Evolutionary conservation across 2,329 filamentous ascomycete genomes (phyloP).

Genomic region (Ascocoryne sarcoides): DNA sequence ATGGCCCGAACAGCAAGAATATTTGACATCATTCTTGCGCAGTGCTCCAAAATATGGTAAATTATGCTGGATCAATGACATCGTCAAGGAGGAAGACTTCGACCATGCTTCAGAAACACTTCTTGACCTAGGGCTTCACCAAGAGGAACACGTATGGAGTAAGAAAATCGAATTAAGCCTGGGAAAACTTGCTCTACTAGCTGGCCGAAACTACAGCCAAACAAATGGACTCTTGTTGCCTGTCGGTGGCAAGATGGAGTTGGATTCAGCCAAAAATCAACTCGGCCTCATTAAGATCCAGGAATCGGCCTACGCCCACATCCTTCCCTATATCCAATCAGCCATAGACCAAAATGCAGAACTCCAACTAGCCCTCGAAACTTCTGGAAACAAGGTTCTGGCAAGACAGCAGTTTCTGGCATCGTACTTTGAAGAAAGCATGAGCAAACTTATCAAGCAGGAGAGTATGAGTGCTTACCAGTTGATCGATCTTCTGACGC

Average conservation of each 20-base stretch:
- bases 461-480: conserved; percentile 58
- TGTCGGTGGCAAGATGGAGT: conserved; percentile 30
- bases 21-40: conserved; percentile 71
- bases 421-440: conserved; percentile 60
- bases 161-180: conserved; percentile 90
- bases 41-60: conserved; percentile 63
- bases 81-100: conserved; percentile 68
- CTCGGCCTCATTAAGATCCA: conserved; percentile 58
- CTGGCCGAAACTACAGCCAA: conserved; percentile 41
- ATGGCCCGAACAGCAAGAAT: conserved; percentile 56
- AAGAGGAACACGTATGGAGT: conserved; percentile 78
- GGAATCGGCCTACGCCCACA: conserved; percentile 62
- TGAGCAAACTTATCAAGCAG: conserved; percentile 63
- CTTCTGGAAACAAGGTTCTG: conserved; percentile 40
- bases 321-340: conserved; percentile 57
- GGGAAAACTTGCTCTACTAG: conserved; percentile 71
- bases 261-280: conserved; percentile 21
- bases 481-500: conserved; percentile 69
- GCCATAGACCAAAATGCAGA: conserved; percentile 77
- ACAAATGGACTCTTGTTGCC: conserved; percentile 25
- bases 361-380: conserved; percentile 64
- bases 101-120: conserved; percentile 64
- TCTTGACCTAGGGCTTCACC: conserved; percentile 56
- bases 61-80: conserved; percentile 91
- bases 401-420: conserved; percentile 57